Base-by-base conservation (phyloP, 169 alveolate species). In the Plasmodium gaboni region DNA sequence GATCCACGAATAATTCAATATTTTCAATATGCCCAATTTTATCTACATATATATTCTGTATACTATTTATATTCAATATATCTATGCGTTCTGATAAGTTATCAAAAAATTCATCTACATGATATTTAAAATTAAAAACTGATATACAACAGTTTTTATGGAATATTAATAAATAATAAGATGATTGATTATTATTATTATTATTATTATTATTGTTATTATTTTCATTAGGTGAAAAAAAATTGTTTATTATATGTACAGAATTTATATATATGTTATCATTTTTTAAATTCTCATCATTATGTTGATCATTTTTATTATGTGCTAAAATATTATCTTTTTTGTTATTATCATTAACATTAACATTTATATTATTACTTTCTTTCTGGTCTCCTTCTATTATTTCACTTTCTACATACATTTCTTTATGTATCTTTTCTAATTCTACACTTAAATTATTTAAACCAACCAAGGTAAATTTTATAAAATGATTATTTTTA, bases 81-180 rank as follows among this genome's bases (percentile, higher is more conserved):
- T 83, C 91, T n/a, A 70, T 70, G 6, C 86, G 53, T 12, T 83
- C 91, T 5, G 19, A 38, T 28, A 19, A 44, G 1, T 44, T 63
- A 2, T 19, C 68, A 32, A 24, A 46, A 38, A 38, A 38, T 5
- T 5, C 53, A 32, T 24, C 73, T 1, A 22, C 2, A 19, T 24
- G 8, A 24, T 69, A 68, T 50, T 78, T 78, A 69, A 83, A 83
- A 0, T 83, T 71, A 28, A 83, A 83, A 28, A 83, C 71, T 1
- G 91, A 69, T 69, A 83, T 83, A 51, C 91, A 83, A 28, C 74
- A 83, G 1, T 26, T n/a, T 15, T 50, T 83, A 72, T 83, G 91
- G 17, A 83, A 83, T 38, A 83, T 85, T 6, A 83, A 10, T 24
- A 83, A 24, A 28, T 83, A 83, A 28, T 83, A 83, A 2, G 38